Conservation (phyloP, 2,329 filamentous ascomycete genomes). For the Aspergillus quadrilineatus region DNA sequence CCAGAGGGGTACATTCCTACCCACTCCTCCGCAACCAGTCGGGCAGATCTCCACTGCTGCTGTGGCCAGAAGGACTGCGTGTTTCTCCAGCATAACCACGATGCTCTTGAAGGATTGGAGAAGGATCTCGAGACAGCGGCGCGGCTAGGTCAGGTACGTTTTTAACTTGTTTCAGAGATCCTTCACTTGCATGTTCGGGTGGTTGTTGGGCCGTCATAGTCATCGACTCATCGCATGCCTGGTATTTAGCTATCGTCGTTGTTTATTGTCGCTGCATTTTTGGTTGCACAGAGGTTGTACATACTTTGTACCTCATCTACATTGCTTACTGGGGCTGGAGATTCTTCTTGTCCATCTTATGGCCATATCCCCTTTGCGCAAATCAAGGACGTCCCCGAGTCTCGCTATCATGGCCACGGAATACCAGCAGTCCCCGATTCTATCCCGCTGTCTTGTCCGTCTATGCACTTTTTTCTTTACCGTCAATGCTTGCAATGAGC, state of each 20-base stretch:
- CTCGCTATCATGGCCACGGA: constrained; percentile 24
- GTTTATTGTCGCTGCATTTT: constrained; percentile 12
- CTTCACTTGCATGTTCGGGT: constrained; percentile 6
- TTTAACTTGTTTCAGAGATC: constrained; percentile 1
- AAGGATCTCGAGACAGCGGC: constrained; percentile 85
- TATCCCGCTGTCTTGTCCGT: constrained; percentile 33
- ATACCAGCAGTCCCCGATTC: constrained; percentile 24
- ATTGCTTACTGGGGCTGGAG: constrained; percentile 16
- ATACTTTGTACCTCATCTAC: constrained; percentile 10
- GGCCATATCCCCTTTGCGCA: not conserved
- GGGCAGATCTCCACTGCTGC: constrained; percentile 62
- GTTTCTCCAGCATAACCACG: constrained; percentile 77
- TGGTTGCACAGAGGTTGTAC: constrained; percentile 4
- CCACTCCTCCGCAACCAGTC: constrained; percentile 26
- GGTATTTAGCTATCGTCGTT: constrained; percentile 4
- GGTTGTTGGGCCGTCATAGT: constrained; percentile 4
- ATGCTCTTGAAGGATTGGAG: constrained; percentile 76
- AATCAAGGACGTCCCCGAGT: not conserved
- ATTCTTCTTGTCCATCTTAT: constrained; percentile 9
- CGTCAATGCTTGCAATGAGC: constrained; percentile 18
- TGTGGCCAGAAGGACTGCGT: constrained; percentile 79
- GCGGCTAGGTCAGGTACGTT: constrained; percentile 84
- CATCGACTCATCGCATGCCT: not conserved
- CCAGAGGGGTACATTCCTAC: constrained; percentile 31
- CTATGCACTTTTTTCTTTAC: constrained; percentile 21